Evolutionary conservation across 306 rosid genomes (phyloP), one percentile per base, ranked within the genome.

Genomic region (Ochetophila trinervis): DNA sequence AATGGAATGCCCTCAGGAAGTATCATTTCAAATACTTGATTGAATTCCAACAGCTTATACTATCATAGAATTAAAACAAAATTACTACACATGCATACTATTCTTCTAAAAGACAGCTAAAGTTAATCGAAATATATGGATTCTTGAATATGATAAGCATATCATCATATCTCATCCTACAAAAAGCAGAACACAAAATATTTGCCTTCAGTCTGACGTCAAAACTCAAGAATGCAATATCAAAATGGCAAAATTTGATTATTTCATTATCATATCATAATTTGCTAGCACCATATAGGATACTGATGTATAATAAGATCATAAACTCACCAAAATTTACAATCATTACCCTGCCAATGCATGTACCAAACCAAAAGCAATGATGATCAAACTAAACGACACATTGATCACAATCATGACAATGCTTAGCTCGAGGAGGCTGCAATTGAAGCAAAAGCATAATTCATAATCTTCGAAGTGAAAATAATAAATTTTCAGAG

Each of bases 281-380:
- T 53, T 61, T 45, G 22, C 23, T 3, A 61, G 49, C 17, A 62
- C 42, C 66, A n/a, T n/a, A 78, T 21, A 12, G 16, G 5, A 24
- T 13, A 16, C 21, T 24, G 58, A 55, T 22, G 56, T 57, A 49
- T 49, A 40, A 35, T 47, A 71, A 65, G 56, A 59, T 59, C 58
- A 35, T 37, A 58, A 51, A 90, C 99, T 88, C 83, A 94, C 99
- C 97, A 94, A 87, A 94, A 94, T 68, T 50, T 85, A 77, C 97
- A 90, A 80, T 94, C 96, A 55, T 94, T 94, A 36, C 89, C 84
- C 94, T 70, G 85, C 99, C 99, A 83, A 94, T 84, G 81, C 99
- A 94, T 48, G 92, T 94, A 63, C 99, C 99, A 37, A 94, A 95
- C 99, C 99, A 94, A 69, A 94, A 97, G 81, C 99, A 94, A 61